A percentile compares a stretch with the other conserved stretches of the same genome.
Conservation (phyloP, 345 rosid genomes). For the Boechera retrofracta region DNA sequence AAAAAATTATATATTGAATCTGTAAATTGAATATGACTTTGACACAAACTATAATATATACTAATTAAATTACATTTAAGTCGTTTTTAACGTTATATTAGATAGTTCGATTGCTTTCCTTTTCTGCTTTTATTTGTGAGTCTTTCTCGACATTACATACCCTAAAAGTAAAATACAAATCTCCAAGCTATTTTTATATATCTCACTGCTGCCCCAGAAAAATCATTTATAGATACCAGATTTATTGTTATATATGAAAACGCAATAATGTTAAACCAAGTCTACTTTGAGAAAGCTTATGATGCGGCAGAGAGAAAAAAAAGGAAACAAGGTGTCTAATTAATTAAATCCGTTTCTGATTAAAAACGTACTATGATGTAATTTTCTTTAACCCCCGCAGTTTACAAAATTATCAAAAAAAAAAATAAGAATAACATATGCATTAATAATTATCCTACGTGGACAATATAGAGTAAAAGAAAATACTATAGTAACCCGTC, state of each 20-base stretch:
- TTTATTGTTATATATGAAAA: slow-evolving; percentile 2
- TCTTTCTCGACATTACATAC: slow-evolving; percentile 3
- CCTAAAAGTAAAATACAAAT: background rate
- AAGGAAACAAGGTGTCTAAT: background rate
- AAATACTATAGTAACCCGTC: slow-evolving; percentile 4
- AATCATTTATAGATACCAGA: background rate
- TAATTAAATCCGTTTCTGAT: background rate
- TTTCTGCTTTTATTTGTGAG: slow-evolving; percentile 19
- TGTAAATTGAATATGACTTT: slow-evolving; percentile 21
- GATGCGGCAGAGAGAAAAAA: background rate
- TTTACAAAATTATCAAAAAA: background rate
- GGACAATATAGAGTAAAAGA: background rate
- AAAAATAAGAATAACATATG: background rate
- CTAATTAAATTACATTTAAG: slow-evolving; percentile 8
- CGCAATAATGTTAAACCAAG: slow-evolving; percentile 9
- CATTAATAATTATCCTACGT: background rate
- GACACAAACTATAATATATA: slow-evolving; percentile 1
- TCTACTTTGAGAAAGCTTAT: slow-evolving; percentile 20
- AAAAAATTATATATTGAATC: background rate
- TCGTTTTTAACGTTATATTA: slow-evolving; percentile 26
- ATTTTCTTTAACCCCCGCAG: too few relatives aligned
- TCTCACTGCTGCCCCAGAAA: background rate
- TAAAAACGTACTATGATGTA: background rate
- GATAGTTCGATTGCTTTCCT: slow-evolving; percentile 23
- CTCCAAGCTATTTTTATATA: background rate